These are phyloP conservation scores for Plenodomus tracheiphilus DNA, from an alignment of 2,329 filamentous ascomycete species.

Conservation along the genomic window DNA sequence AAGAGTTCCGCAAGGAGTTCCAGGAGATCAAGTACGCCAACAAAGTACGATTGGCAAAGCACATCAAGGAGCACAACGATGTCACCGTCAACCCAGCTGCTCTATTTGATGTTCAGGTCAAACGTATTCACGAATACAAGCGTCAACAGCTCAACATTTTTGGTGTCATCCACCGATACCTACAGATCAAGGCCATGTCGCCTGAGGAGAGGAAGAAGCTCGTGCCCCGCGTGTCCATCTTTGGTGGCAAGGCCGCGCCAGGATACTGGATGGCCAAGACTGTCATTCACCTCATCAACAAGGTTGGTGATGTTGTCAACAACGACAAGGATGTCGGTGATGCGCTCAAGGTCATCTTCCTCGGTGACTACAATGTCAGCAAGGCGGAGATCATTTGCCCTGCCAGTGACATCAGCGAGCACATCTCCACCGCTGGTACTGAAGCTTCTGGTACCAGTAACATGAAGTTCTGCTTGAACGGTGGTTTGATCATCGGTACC, in stretches of 20 bases:
- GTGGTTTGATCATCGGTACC: constrained; percentile 94
- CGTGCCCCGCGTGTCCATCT: constrained; percentile 87
- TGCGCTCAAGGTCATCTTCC: constrained; percentile 92
- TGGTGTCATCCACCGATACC: constrained; percentile 92
- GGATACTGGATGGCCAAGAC: constrained; percentile 99
- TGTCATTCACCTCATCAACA: constrained; percentile 95
- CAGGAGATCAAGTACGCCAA: constrained; percentile 95
- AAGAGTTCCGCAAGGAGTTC: constrained; percentile 91
- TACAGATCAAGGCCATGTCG: constrained; percentile 83
- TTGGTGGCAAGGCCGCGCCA: constrained; percentile 95
- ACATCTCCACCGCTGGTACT: constrained; percentile 96
- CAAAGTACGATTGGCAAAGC: constrained; percentile 88
- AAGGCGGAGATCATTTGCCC: constrained; percentile 97
- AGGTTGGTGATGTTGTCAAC: constrained; percentile 87
- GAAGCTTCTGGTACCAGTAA: constrained; percentile 89
- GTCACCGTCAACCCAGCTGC: constrained; percentile 83
- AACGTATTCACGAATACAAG: constrained; percentile 99
- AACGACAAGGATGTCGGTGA: constrained; percentile 90
- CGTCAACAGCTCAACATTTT: constrained; percentile 99
- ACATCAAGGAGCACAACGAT: constrained; percentile 81
- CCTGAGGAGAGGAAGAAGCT: constrained; percentile 85
- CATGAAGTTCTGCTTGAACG: constrained; percentile 99
- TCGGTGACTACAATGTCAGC: constrained; percentile 99
- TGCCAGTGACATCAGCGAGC: constrained; percentile 94
- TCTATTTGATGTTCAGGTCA: constrained; percentile 96